Evolutionary conservation across 768 basidiomycete species (phyloP).

Genomic region (Serendipita sp.): DNA sequence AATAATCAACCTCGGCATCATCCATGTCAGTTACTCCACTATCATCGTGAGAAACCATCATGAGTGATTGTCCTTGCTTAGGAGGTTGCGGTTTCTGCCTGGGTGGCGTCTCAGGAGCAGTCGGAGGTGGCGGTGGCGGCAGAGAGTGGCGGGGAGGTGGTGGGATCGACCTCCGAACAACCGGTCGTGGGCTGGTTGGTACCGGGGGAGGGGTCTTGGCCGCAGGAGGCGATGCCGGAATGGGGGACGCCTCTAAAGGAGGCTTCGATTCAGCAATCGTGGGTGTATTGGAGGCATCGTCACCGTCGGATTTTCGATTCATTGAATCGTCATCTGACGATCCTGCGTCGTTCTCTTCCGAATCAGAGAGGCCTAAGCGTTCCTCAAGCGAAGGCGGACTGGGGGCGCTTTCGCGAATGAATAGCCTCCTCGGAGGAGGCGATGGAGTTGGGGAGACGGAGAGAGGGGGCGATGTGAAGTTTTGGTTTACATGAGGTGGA

Average conservation of each 20-base stretch:
- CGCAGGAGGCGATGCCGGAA: background rate
- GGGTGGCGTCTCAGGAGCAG: background rate
- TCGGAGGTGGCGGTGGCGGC: background rate
- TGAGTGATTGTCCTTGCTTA: background rate
- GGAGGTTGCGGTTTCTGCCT: background rate
- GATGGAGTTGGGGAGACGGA: conserved; percentile 5
- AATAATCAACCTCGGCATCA: conserved; percentile 9
- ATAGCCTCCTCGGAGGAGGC: background rate
- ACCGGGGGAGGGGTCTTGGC: background rate
- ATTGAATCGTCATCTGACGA: background rate
- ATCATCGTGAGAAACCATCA: background rate
- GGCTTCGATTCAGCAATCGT: background rate
- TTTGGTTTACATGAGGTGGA: conserved; percentile 13
- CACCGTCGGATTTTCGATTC: background rate
- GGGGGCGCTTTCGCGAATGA: background rate
- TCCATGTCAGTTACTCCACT: background rate
- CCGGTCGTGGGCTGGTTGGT: background rate
- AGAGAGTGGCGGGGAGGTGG: background rate
- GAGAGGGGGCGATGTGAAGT: background rate
- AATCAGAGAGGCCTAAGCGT: background rate
- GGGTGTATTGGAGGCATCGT: background rate
- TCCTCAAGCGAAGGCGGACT: background rate
- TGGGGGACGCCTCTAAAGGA: background rate
- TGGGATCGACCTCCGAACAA: background rate
- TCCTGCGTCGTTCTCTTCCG: background rate